Percentiles rank a stretch among this genome's conserved stretches.
Evolutionary conservation across 352 stramenopile species (phyloP).

Genomic region (Phytopythium sindhum): DNA sequence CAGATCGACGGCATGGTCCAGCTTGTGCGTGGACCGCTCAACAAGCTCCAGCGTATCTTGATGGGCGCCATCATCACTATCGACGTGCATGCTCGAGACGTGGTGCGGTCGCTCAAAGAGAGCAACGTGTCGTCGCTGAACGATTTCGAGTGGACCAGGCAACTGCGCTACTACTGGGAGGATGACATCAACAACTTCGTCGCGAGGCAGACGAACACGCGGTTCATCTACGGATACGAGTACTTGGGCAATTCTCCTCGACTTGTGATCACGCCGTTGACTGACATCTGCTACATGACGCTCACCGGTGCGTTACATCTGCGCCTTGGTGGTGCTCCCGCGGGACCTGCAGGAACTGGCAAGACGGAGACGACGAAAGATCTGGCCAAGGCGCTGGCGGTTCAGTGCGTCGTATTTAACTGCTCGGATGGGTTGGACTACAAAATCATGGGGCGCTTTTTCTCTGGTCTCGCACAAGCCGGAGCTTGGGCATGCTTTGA

Average conservation of each 20-base stretch:
- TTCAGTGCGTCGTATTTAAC: slow-evolving; percentile 96
- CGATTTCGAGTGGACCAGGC: slow-evolving; percentile 91
- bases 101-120: slow-evolving; percentile 79
- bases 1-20: slow-evolving; percentile 93
- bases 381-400: slow-evolving; percentile 91
- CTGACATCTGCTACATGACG: slow-evolving; percentile 92
- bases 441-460: slow-evolving; percentile 96
- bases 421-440: slow-evolving; percentile 95
- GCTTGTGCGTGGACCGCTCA: slow-evolving; percentile 80
- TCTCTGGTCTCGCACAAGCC: slow-evolving; percentile 91
- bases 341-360: slow-evolving; percentile 90
- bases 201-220: slow-evolving; percentile 75
- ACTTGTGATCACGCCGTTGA: slow-evolving; percentile 82
- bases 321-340: slow-evolving; percentile 89
- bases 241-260: slow-evolving; percentile 83
- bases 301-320: slow-evolving; percentile 93
- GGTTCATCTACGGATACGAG: slow-evolving; percentile 85
- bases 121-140: slow-evolving; percentile 76
- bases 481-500: slow-evolving; percentile 96
- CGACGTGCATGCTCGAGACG: slow-evolving; percentile 89
- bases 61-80: slow-evolving; percentile 91
- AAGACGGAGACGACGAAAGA: slow-evolving; percentile 96
- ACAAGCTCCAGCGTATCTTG: slow-evolving; percentile 85
- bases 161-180: slow-evolving; percentile 89
- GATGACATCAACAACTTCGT: slow-evolving; percentile 87